Evolutionary conservation across 202 grass and related monocot species (phyloP).

Genomic region (Bolboschoenoplectus hybrid): DNA sequence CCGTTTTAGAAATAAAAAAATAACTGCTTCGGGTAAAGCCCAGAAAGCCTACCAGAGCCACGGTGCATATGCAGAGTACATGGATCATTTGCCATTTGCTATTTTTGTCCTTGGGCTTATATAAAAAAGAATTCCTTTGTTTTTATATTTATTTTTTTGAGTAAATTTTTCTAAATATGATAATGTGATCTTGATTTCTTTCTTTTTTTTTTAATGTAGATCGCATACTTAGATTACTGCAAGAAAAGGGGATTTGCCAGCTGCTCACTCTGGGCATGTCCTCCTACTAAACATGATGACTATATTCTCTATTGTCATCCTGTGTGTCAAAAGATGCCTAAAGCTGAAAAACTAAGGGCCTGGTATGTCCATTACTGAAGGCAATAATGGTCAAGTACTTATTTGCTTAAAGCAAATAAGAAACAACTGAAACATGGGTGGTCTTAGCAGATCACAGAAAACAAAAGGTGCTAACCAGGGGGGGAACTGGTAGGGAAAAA

Average conservation of each 20-base stretch:
- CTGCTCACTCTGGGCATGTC: slow-evolving; percentile 97
- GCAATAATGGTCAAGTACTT: slow-evolving; percentile 18
- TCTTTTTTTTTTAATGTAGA: slow-evolving; percentile 46
- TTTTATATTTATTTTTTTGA: neutral
- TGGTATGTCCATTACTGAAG: slow-evolving; percentile 55
- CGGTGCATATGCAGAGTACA: neutral
- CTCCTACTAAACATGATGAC: slow-evolving; percentile 85
- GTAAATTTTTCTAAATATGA: neutral
- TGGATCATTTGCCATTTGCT: neutral
- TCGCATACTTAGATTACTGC: slow-evolving; percentile 94
- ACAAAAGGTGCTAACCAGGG: neutral
- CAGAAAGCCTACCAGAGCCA: neutral
- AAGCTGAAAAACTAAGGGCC: slow-evolving; percentile 85
- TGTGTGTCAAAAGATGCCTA: slow-evolving; percentile 86
- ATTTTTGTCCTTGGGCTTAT: neutral
- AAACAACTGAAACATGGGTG: neutral
- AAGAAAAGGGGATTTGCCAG: slow-evolving; percentile 84
- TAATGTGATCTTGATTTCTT: slow-evolving; percentile 10
- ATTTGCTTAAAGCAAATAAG: slow-evolving; percentile 16
- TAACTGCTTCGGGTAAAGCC: neutral
- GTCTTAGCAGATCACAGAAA: neutral
- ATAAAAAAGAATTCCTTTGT: neutral
- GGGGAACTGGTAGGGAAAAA: neutral
- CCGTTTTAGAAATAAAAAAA: neutral
- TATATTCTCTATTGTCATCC: slow-evolving; percentile 99